Evolutionary conservation across 306 rosid species (phyloP), one percentile per base, ranked within the genome.

Genomic region (Quercus variabilis): DNA sequence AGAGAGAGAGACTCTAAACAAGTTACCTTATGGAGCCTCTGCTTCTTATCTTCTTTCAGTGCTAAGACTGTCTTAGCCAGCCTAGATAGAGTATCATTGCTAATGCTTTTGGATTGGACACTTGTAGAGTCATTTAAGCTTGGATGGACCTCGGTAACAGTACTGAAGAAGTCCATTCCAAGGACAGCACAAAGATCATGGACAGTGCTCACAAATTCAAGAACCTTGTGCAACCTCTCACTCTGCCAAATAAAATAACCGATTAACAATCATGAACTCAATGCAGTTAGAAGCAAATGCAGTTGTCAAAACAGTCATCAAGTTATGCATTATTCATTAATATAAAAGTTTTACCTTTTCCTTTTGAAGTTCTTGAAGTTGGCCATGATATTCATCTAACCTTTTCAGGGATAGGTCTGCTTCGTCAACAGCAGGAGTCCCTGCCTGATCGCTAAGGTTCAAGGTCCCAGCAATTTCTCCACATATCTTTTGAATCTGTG

Each of bases 151-250:
- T 93, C 98, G 3, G 96, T 96, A 56, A 92, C 98, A 63, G 98
- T 93, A 55, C 88, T 90, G 85, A 93, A 90, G 91, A 96, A 96
- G 84, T 96, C 97, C 92, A 96, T 88, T 51, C 98, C 96, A 78
- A 96, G 99, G 80, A 96, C 99, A 71, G 97, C 92, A 81, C 99
- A 96, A 46, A 96, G 93, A 86, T 96, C 97, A 52, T 93, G 97
- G 83, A 93, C 97, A 19, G 92, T 86, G 73, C 97, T 88, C 83
- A 93, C 97, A 56, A 91, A 93, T 28, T 93, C 97, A 80, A 91
- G 96, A 85, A 93, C 96, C 88, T 91, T 91, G 74, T 91, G 96
- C 86, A 93, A 78, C 80, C 97, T 91, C 23, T 93, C 96, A 71
- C 94, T 93, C 97, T 93, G 90, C 82, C 88, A 81, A 54, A 85